Evolutionary conservation across 1,284 basidiomycete genomes (phyloP), one percentile per base, ranked within the genome.

Genomic region (Schizophyllum commune): DNA sequence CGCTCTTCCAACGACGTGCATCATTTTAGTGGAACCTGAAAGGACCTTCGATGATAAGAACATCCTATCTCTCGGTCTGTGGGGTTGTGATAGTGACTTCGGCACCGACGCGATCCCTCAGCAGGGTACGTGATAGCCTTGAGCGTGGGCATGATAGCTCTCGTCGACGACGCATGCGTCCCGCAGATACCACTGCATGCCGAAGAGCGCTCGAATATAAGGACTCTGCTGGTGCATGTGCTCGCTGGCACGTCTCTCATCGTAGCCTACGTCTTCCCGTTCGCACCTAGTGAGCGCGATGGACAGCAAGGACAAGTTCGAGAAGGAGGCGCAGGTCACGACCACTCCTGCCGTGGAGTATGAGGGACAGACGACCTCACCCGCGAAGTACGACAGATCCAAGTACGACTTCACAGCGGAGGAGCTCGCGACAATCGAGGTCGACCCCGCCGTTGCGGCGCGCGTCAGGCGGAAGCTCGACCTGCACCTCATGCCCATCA

Each of bases 391-490:
- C 39, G 39, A 47, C 39, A 47, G 39, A 47, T 47, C 39, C 13
- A 11, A 47, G 19, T 59, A 56, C 55, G 59, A 60, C 0, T 60
- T 51, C 59, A 60, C 59, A 13, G 22, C 32, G 9, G 20, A 55
- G 27, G 54, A 60, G n/a, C 19, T 56, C 55, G 55, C 47, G 11
- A 32, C 51, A 39, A 55, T 55, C 22, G 59, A 56, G 15, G 33
- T 60, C 11, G 59, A 60, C 55, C 59, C 59, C 2, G 54, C 39
- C 8, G 21, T 60, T 13, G 47, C 54, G 4, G 19, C 54, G 39
- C 51, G 1, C 32, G 52, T 60, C 21, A 27, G 34, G 55, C 32
- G 60, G 8, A 61, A 61, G 51, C 56, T 57, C 22, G 56, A 61
- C 60, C 6, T 33, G 52, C 60, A 51, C 7, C 32, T 61, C 15